phyloP scores from a whole-genome alignment of 805 yeast genomes.

The Yarrowia porcina region DNA sequence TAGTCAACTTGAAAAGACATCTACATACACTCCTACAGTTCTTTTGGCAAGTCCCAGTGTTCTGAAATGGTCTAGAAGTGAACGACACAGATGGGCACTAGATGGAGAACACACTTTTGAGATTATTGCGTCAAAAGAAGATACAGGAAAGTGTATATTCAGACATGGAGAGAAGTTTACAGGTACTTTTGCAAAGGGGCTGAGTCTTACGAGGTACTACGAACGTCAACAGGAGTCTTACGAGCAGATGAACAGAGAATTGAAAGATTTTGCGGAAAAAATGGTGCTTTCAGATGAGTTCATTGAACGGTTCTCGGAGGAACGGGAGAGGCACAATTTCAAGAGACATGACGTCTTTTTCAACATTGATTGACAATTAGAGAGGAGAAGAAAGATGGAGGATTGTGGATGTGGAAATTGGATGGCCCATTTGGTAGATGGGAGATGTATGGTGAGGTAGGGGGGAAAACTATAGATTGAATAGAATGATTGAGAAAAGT shows the following conservation, averaged over 20 bases:
- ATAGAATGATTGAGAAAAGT: too few species aligned
- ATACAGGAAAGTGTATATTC: background rate
- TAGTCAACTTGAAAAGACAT: background rate
- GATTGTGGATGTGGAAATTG: too few species aligned
- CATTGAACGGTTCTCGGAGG: background rate
- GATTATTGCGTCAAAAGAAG: background rate
- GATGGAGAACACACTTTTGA: background rate
- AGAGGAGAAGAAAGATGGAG: too few species aligned
- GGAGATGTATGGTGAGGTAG: too few species aligned
- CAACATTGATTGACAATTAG: background rate
- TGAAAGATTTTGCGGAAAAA: background rate
- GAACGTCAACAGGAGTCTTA: background rate
- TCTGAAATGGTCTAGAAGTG: background rate
- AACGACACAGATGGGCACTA: background rate
- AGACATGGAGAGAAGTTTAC: background rate
- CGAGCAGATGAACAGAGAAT: background rate
- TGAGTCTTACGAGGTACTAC: background rate
- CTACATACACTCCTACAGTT: background rate
- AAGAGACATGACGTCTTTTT: background rate
- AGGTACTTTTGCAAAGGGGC: background rate
- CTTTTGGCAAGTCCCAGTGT: background rate
- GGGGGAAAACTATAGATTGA: too few species aligned
- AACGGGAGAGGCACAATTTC: background rate
- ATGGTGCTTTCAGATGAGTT: constrained; percentile 1
- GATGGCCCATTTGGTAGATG: too few species aligned